These are phyloP conservation scores for Hydrangea macrophylla DNA, from an alignment of 148 eudicot genomes.

Conservation along the genomic window DNA sequence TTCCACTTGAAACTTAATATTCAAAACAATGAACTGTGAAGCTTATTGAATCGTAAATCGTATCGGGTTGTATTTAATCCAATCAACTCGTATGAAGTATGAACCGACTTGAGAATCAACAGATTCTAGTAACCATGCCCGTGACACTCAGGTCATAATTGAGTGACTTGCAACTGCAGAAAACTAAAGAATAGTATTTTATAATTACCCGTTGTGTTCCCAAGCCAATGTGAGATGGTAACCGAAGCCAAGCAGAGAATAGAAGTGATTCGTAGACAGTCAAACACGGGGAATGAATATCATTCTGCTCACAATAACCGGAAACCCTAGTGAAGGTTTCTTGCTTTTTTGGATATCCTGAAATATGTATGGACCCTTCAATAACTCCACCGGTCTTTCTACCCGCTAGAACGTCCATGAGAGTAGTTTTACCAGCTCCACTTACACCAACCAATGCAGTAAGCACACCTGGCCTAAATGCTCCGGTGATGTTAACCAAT, in stretches of 20 bases:
- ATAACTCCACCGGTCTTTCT: constrained; percentile 92
- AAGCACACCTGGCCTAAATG: constrained; percentile 92
- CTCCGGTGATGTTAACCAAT: constrained; percentile 68
- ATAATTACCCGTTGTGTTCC: constrained; percentile 55
- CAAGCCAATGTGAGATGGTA: constrained; percentile 59
- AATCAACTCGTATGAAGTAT: no score
- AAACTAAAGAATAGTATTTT: neutral
- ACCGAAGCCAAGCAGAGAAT: constrained; percentile 88
- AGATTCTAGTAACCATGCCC: no score
- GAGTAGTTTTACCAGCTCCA: constrained; percentile 99
- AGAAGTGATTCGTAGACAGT: constrained; percentile 80
- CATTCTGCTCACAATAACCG: constrained; percentile 95
- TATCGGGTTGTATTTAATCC: no score
- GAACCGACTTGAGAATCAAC: no score
- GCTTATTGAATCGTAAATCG: no score
- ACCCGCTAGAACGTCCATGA: constrained; percentile 97
- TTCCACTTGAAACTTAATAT: no score
- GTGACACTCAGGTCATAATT: no score
- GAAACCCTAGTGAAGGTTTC: constrained; percentile 91
- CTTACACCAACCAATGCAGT: constrained; percentile 96
- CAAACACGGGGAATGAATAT: constrained; percentile 88
- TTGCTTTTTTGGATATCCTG: constrained; percentile 88
- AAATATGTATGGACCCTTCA: constrained; percentile 70
- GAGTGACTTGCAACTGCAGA: neutral
- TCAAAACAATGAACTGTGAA: no score